Base-by-base conservation (phyloP, 495 filamentous ascomycete species). In the Haplographium delicatum region DNA sequence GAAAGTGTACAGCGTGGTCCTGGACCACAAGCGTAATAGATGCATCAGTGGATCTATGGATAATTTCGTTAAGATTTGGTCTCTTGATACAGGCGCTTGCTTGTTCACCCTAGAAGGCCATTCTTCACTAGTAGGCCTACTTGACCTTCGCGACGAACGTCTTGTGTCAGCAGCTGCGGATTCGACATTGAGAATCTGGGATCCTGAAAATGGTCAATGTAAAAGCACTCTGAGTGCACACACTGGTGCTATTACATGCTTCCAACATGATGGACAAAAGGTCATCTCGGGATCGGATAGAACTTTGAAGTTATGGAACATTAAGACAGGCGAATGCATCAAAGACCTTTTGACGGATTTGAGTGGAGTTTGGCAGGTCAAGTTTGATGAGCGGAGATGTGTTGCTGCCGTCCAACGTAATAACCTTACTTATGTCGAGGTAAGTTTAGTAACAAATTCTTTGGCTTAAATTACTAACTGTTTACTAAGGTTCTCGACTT, bases 41-140 rank as follows among this genome's bases (percentile, higher is more conserved):
- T 99, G 93, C 68, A 97, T 99, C 62, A 96, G 89, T 60, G 93
- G 93, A 31, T 95, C 90, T 10, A 99, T 99, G 93, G 93, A 99
- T 57, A 95, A 93, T 61, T 73, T 88, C 57, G 91, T 99, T 57
- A 97, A 97, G 70, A 89, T 99, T 22, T 99, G 93, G 93, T 95
- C 91, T 15, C 73, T 99, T n/a, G 85, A 90, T 31, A 93, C 85
- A 26, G 93, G 93, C 1, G 70, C 82, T 2, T 83, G 87, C 44
- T 70, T 97, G 7, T 86, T 91, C 65, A 97, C 88, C 27, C 79
- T 99, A 1, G 93, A 97, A 65, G 91, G 93, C 28, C 91, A 97
- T 65, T 83, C 84, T n/a, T 85, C 93, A 25, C 80, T 99, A 31
- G 91, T 99, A 22, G 90, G 93, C 4, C 76, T 99, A 1, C 79